Evolutionary conservation across 2,329 filamentous ascomycete species (phyloP).

Genomic region (Monilinia polystroma): DNA sequence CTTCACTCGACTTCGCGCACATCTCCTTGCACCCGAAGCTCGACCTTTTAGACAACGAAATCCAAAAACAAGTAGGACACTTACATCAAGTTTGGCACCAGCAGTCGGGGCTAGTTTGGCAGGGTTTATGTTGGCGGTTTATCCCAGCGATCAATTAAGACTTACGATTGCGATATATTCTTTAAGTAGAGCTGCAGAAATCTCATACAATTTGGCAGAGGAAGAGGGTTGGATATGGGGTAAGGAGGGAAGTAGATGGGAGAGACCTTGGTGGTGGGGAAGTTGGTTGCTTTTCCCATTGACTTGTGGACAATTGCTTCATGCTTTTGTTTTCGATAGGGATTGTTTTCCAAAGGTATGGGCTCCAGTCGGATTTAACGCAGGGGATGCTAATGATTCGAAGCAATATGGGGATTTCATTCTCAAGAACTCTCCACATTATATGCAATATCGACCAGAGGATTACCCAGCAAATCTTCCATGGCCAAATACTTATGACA

Average conservation of each 20-base stretch:
- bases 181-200: conserved; percentile 79
- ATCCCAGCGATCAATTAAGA: conserved; percentile 66
- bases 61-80: conserved; percentile 67
- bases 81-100: conserved; percentile 82
- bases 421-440: conserved; percentile 68
- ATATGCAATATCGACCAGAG: conserved; percentile 71
- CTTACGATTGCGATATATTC: conserved; percentile 80
- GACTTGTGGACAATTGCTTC: conserved; percentile 72
- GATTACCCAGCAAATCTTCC: conserved; percentile 63
- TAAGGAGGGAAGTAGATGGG: conserved; percentile 53
- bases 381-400: conserved; percentile 20
- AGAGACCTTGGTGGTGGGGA: conserved; percentile 78
- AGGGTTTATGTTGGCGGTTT: conserved; percentile 77
- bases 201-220: conserved; percentile 80
- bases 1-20: conserved; percentile 73
- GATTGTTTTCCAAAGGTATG: conserved; percentile 67
- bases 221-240: conserved; percentile 69
- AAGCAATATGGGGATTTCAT: conserved; percentile 62
- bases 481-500: conserved; percentile 75
- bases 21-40: conserved; percentile 77
- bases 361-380: conserved; percentile 36
- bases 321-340: conserved; percentile 73
- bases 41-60: conserved; percentile 80
- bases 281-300: conserved; percentile 80
- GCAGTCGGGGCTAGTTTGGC: conserved; percentile 88